Evolutionary conservation across 208 protist genomes (phyloP).

Genomic region (Wallacemonas collosoma): DNA sequence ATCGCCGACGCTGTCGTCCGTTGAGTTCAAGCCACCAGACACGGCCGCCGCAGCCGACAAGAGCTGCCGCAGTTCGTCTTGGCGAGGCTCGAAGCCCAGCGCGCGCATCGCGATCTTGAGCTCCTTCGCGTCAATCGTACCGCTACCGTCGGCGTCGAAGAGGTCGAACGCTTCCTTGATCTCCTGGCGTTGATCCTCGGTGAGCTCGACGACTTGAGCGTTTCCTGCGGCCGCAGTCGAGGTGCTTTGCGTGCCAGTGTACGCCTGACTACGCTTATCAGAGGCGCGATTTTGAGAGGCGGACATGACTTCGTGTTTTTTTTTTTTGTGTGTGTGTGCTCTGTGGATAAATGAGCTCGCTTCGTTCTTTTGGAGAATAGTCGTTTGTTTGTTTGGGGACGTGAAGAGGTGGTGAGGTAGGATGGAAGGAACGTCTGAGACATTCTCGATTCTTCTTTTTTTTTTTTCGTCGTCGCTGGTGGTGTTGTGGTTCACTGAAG

Average conservation of each 20-base stretch:
- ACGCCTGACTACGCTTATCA: neutral
- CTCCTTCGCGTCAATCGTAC: conserved; percentile 93
- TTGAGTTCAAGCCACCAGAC: conserved; percentile 17
- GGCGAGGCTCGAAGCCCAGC: conserved; percentile 95
- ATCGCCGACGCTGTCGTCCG: conserved; percentile 27
- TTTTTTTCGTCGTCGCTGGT: neutral
- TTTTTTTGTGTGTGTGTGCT: conserved; percentile 11
- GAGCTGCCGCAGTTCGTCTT: conserved; percentile 92
- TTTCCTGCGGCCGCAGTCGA: conserved; percentile 12
- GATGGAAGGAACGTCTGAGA: too few species aligned
- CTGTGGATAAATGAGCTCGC: neutral
- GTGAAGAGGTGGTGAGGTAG: too few species aligned
- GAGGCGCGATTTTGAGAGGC: conserved; percentile 1
- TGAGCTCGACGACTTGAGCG: conserved; percentile 43
- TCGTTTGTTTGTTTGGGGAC: too few species aligned
- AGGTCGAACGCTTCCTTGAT: conserved; percentile 97
- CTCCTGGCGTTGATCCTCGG: conserved; percentile 87
- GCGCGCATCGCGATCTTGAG: conserved; percentile 94
- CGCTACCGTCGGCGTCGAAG: conserved; percentile 96
- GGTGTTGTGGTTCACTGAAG: neutral
- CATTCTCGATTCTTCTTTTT: neutral
- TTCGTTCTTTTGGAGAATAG: too few species aligned
- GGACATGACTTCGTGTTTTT: conserved; percentile 5
- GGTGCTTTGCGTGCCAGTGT: neutral
- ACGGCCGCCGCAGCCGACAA: conserved; percentile 24